These are phyloP conservation scores for Aspergillus haitiensis DNA, from an alignment of 495 filamentous ascomycete genomes.

Conservation along the genomic window DNA sequence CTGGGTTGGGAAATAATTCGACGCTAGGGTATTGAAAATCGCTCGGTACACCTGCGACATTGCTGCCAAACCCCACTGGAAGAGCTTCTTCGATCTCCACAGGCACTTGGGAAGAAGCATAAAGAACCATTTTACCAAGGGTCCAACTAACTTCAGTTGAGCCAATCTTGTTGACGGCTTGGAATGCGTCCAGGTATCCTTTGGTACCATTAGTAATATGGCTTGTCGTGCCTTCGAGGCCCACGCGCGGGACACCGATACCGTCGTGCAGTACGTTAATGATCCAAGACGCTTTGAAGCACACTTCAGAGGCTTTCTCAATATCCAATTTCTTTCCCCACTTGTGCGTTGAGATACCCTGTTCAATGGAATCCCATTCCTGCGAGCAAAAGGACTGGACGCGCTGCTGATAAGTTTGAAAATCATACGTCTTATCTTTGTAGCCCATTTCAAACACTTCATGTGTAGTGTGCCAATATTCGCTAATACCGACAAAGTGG, in stretches of 20 bases:
- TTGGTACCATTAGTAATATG: conserved; percentile 70
- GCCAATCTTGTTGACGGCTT: conserved; percentile 89
- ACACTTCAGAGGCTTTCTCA: conserved; percentile 76
- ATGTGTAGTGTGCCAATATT: conserved; percentile 99
- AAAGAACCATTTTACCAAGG: conserved; percentile 95
- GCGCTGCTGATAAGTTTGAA: conserved; percentile 81
- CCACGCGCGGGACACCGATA: conserved; percentile 89
- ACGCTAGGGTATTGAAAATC: conserved; percentile 89
- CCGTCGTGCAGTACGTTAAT: conserved; percentile 95
- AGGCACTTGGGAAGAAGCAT: conserved; percentile 85
- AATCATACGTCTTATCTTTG: conserved; percentile 86
- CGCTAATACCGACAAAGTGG: conserved; percentile 95
- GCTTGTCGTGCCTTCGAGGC: conserved; percentile 61
- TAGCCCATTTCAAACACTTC: conserved; percentile 83
- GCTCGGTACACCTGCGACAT: conserved; percentile 61
- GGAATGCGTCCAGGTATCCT: conserved; percentile 85
- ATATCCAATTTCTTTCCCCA: conserved; percentile 78
- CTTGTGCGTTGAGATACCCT: conserved; percentile 59
- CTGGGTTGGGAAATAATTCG: conserved; percentile 44
- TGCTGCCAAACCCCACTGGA: conserved; percentile 91
- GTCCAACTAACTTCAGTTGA: conserved; percentile 98
- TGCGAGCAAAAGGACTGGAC: conserved; percentile 84
- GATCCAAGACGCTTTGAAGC: conserved; percentile 97
- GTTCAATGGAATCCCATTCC: conserved; percentile 73
- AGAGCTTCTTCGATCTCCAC: conserved; percentile 56